Conservation (phyloP, 345 rosid genomes). For the Moricandia moricandioides region DNA sequence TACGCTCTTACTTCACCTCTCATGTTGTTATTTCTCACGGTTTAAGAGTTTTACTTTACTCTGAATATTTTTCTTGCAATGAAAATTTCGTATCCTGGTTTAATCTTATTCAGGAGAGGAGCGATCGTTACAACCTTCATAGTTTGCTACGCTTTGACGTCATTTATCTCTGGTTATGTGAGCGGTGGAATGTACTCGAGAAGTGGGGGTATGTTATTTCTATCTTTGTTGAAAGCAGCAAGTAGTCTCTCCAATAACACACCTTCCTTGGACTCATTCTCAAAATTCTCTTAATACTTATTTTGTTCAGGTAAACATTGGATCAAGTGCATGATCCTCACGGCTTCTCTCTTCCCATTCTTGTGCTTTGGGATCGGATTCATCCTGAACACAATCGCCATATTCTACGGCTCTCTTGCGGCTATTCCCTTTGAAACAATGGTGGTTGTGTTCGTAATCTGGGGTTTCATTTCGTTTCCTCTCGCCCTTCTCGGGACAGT, state of each 20-base stretch:
- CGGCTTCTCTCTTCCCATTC: slow-evolving; percentile 91
- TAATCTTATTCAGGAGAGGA: slow-evolving; percentile 31
- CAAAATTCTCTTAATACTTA: background rate
- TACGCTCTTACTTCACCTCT: background rate
- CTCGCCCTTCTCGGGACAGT: slow-evolving; percentile 95
- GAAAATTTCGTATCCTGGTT: background rate
- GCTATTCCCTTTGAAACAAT: slow-evolving; percentile 97
- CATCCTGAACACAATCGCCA: slow-evolving; percentile 79
- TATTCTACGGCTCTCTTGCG: slow-evolving; percentile 90
- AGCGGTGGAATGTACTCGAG: slow-evolving; percentile 98
- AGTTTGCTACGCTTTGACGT: slow-evolving; percentile 94
- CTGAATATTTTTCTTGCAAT: background rate
- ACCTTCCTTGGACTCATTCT: background rate
- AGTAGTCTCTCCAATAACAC: background rate
- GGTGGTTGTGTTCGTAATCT: slow-evolving; percentile 86
- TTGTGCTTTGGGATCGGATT: slow-evolving; percentile 95
- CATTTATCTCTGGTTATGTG: slow-evolving; percentile 90
- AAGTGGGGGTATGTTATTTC: slow-evolving; percentile 61
- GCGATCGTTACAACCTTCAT: slow-evolving; percentile 59
- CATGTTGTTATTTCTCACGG: background rate
- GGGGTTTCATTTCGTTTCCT: slow-evolving; percentile 98
- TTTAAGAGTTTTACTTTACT: background rate
- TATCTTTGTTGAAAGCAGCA: background rate
- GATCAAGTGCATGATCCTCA: slow-evolving; percentile 94
- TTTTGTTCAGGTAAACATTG: slow-evolving; percentile 71